phyloP scores from a whole-genome alignment of 805 yeast species.

The Zygotorulaspora chibaensis region DNA sequence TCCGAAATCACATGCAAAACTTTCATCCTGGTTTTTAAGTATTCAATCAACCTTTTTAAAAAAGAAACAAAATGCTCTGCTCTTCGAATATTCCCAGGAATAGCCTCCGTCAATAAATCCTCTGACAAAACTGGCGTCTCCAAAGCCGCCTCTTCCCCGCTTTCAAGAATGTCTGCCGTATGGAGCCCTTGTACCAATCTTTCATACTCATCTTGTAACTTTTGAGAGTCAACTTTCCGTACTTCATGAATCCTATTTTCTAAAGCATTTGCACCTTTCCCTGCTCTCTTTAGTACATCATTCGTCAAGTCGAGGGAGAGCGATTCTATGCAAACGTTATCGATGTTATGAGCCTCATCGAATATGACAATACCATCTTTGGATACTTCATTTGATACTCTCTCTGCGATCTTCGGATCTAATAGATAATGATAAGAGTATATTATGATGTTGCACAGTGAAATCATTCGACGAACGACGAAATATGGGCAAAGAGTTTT shows the following conservation, averaged over 20 bases:
- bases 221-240: slow-evolving; percentile 74
- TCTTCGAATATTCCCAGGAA: slow-evolving; percentile 94
- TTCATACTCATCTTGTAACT: slow-evolving; percentile 85
- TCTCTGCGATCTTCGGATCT: slow-evolving; percentile 95
- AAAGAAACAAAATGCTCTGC: slow-evolving; percentile 97
- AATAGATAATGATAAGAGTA: slow-evolving; percentile 93
- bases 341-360: slow-evolving; percentile 98
- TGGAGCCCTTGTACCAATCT: slow-evolving; percentile 85
- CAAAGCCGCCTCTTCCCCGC: slow-evolving; percentile 54
- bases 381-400: slow-evolving; percentile 88
- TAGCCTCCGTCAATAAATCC: slow-evolving; percentile 84
- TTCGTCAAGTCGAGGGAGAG: slow-evolving; percentile 88
- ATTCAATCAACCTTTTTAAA: slow-evolving; percentile 86
- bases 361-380: slow-evolving; percentile 91
- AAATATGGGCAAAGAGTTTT: slow-evolving; percentile 92
- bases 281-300: slow-evolving; percentile 79
- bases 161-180: slow-evolving; percentile 66
- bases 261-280: slow-evolving; percentile 78
- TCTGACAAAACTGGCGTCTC: slow-evolving; percentile 82
- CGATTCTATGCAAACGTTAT: slow-evolving; percentile 97
- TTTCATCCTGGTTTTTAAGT: slow-evolving; percentile 94
- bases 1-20: slow-evolving; percentile 97
- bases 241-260: slow-evolving; percentile 81
- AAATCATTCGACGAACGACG: slow-evolving; percentile 96
- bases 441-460: slow-evolving; percentile 87